A percentile compares a stretch with the other conserved stretches of the same genome.
phyloP scores from a whole-genome alignment of 2,329 filamentous ascomycete genomes.

The Xylaria sp. region DNA sequence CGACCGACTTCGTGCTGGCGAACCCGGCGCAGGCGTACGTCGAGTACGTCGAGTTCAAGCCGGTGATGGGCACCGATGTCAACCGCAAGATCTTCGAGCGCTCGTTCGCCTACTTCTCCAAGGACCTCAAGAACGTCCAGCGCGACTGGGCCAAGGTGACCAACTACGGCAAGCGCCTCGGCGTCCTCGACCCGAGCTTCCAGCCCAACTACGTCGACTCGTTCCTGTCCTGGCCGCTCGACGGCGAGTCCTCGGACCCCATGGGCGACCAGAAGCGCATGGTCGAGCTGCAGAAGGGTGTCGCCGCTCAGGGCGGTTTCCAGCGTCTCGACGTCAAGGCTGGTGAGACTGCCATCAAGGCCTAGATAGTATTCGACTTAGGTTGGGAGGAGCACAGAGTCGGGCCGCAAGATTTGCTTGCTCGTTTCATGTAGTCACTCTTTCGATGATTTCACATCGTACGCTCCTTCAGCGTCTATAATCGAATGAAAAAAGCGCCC shows the following conservation, averaged over 20 bases:
- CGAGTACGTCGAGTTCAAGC: conserved; percentile 74
- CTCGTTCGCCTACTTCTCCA: conserved; percentile 75
- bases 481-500: too few relatives aligned
- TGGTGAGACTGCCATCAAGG: conserved; percentile 12
- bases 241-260: conserved; percentile 67
- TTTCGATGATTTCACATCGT: too few relatives aligned
- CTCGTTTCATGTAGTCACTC: neutral
- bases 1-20: conserved; percentile 71
- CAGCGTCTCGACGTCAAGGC: conserved; percentile 31
- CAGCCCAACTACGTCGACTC: conserved; percentile 75
- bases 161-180: conserved; percentile 72
- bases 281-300: conserved; percentile 67
- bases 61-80: conserved; percentile 66
- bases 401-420: too few relatives aligned
- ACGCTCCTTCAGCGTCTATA: too few relatives aligned
- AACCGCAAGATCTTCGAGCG: conserved; percentile 82
- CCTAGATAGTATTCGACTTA: neutral
- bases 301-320: conserved; percentile 68
- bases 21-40: conserved; percentile 65
- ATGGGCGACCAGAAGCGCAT: conserved; percentile 75
- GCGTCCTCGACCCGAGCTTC: conserved; percentile 65
- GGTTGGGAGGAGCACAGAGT: neutral
- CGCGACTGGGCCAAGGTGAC: conserved; percentile 81
- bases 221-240: conserved; percentile 68
- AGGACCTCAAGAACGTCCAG: conserved; percentile 72